Percentiles rank a stretch among this genome's conserved stretches.
Conservation (phyloP, 495 filamentous ascomycete species). For the Xylaria bambusicola region DNA sequence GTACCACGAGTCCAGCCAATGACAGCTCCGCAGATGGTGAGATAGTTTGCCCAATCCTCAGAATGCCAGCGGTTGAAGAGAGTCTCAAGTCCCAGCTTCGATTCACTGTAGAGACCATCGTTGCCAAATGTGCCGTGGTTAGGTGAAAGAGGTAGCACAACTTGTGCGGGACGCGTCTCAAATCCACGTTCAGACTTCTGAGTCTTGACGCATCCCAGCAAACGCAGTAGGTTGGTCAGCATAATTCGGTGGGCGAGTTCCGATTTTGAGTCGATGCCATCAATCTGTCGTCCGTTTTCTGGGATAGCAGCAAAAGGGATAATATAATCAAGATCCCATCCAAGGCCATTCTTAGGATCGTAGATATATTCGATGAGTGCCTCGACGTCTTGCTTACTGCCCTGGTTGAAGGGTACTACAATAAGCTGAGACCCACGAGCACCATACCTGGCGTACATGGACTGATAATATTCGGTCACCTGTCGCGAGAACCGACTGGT, state of each 20-base stretch:
- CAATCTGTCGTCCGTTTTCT: slow-evolving; percentile 97
- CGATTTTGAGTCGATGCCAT: slow-evolving; percentile 95
- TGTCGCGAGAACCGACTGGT: slow-evolving; percentile 95
- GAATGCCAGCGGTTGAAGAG: slow-evolving; percentile 99
- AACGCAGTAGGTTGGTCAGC: slow-evolving; percentile 92
- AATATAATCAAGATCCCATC: slow-evolving; percentile 96
- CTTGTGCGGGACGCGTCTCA: slow-evolving; percentile 93
- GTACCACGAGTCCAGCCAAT: slow-evolving; percentile 99
- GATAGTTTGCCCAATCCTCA: slow-evolving; percentile 95
- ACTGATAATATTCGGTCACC: slow-evolving; percentile 98
- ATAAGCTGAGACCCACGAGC: slow-evolving; percentile 93
- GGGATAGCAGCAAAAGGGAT: slow-evolving; percentile 97
- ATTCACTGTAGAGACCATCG: slow-evolving; percentile 97
- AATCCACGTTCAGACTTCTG: slow-evolving; percentile 86
- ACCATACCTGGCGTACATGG: slow-evolving; percentile 94
- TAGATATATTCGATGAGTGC: slow-evolving; percentile 94
- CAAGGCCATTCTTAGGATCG: slow-evolving; percentile 92
- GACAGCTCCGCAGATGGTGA: slow-evolving; percentile 97
- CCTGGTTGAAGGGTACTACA: slow-evolving; percentile 98
- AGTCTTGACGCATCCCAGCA: slow-evolving; percentile 86
- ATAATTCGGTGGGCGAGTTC: slow-evolving; percentile 99
- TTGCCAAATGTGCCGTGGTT: slow-evolving; percentile 99
- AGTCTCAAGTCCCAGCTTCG: slow-evolving; percentile 94
- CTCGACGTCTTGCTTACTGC: slow-evolving; percentile 95
- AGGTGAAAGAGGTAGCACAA: slow-evolving; percentile 92